Evolutionary conservation across 495 filamentous ascomycete species (phyloP), one percentile per base, ranked within the genome.

Genomic region (Penicillium salamii): DNA sequence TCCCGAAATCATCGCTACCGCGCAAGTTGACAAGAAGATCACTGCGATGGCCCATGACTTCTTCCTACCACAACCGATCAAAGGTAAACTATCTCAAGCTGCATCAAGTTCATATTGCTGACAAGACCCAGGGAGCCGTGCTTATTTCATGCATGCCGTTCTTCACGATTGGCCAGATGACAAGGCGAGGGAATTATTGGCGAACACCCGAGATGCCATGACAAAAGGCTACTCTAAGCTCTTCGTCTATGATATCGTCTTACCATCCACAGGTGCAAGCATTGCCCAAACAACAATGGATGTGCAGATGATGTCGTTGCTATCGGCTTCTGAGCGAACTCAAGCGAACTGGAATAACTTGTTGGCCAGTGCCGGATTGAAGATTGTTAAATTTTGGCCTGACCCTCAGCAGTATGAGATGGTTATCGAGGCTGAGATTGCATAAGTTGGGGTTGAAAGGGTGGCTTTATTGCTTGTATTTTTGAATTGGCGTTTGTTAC

Each of bases 1-100:
- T 1, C 63, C 72, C 2, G 58, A 70, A 17, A 64, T 71, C 0
- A 65, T 79, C 38, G 61, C 60, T 29, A 63, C 62, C 7, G 67
- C 63, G 0, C 61, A 65, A 18, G 54, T 67, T 3, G 59, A 66
- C 24, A 46, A 62, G 9, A 75, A 71, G 0, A 65, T 83, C 32
- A 70, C 71, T 38, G 59, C 67, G 5, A 67, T 74, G 62, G 65
- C 41, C 1, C 66, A 80, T 42, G 69, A 81, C 56, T 79, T 82
- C 56, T 80, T 73, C 49, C 54, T 66, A 7, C 60, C 63, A 13
- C 76, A 84, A 50, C 71, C 75, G 1, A 58, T 81, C 6, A 73
- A 71, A 62, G 73, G 76, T 69, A 42, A 57, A 50, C 37, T 1
- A 23, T 23, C 38, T 11, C 7, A 5, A 13, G 12, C 11, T 5